Percentiles rank a stretch among this genome's conserved stretches.
Evolutionary conservation across 2,329 filamentous ascomycete genomes (phyloP).

Genomic region (Pseudovirgaria hyperparasitica): DNA sequence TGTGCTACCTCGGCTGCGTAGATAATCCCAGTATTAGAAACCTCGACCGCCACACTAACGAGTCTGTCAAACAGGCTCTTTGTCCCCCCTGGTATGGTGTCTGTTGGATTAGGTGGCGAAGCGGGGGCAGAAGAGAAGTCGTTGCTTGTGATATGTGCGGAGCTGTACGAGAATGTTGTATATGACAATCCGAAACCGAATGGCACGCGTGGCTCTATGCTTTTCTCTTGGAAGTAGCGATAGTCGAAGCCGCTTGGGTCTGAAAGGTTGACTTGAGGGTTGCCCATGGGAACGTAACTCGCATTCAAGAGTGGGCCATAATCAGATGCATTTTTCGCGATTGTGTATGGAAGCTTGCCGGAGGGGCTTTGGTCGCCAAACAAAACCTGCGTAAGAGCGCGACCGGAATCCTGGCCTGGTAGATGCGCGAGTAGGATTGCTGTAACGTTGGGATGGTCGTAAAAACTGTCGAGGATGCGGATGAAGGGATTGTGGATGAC

Average conservation of each 20-base stretch:
- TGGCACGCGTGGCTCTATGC: constrained; percentile 6
- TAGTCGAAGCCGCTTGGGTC: constrained; percentile 38
- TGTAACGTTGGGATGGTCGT: constrained; percentile 17
- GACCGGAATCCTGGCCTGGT: constrained; percentile 16
- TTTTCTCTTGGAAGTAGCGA: constrained; percentile 27
- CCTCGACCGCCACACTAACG: constrained; percentile 29
- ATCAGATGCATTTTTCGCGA: constrained; percentile 58
- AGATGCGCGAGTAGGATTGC: constrained; percentile 18
- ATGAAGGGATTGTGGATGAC: constrained; percentile 21
- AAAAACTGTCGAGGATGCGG: constrained; percentile 17
- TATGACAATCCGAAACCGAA: constrained; percentile 12
- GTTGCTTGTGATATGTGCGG: constrained; percentile 1
- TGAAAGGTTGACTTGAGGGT: constrained; percentile 30
- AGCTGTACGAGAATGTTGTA: constrained; percentile 8
- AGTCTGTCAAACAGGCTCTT: constrained; percentile 38
- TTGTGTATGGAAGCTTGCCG: constrained; percentile 76
- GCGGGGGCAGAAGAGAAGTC: background rate
- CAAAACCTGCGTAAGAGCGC: constrained; percentile 30
- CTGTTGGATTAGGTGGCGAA: background rate
- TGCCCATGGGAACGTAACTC: constrained; percentile 9
- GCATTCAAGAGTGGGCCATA: constrained; percentile 34
- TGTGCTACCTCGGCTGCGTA: constrained; percentile 37
- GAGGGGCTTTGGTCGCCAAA: constrained; percentile 67
- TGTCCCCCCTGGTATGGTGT: constrained; percentile 30
- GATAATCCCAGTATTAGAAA: constrained; percentile 36